These are phyloP conservation scores for Talinum fruticosum DNA, from an alignment of 148 eudicot species.

Conservation along the genomic window DNA sequence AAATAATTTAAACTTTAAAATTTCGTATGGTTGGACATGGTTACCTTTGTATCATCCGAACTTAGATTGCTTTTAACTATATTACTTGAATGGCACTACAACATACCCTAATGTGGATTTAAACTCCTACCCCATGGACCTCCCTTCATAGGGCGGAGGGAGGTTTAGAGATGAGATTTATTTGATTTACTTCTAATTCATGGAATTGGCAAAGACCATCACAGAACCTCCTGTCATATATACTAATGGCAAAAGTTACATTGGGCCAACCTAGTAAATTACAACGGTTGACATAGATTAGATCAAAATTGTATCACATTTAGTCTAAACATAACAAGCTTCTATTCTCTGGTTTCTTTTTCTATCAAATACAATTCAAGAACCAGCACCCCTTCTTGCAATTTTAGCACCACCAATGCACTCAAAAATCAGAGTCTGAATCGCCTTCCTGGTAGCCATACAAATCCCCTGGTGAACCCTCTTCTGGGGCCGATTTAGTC, in stretches of 20 bases:
- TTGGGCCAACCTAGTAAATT: background rate
- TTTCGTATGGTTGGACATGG: too few relatives aligned
- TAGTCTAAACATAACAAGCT: constrained; percentile 7
- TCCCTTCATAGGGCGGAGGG: too few relatives aligned
- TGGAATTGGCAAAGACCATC: too few relatives aligned
- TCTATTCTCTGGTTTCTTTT: constrained; percentile 1
- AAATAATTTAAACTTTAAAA: too few relatives aligned
- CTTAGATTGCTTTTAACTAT: too few relatives aligned
- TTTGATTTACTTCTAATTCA: too few relatives aligned
- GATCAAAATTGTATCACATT: constrained; percentile 17
- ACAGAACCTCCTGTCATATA: background rate
- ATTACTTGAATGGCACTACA: too few relatives aligned
- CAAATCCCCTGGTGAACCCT: constrained; percentile 51
- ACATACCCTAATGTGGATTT: too few relatives aligned
- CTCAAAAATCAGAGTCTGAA: constrained; percentile 78
- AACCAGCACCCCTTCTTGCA: constrained; percentile 50
- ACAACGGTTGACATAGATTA: background rate
- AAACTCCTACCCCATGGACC: too few relatives aligned
- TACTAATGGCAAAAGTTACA: background rate
- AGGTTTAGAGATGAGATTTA: too few relatives aligned
- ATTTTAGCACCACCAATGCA: constrained; percentile 57
- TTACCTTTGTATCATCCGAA: too few relatives aligned
- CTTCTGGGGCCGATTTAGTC: constrained; percentile 35
- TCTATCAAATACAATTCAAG: constrained; percentile 61
- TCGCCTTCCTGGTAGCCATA: constrained; percentile 38